Base-by-base conservation (phyloP, 1,284 basidiomycete species). In the Anthracocystis walkeri region DNA sequence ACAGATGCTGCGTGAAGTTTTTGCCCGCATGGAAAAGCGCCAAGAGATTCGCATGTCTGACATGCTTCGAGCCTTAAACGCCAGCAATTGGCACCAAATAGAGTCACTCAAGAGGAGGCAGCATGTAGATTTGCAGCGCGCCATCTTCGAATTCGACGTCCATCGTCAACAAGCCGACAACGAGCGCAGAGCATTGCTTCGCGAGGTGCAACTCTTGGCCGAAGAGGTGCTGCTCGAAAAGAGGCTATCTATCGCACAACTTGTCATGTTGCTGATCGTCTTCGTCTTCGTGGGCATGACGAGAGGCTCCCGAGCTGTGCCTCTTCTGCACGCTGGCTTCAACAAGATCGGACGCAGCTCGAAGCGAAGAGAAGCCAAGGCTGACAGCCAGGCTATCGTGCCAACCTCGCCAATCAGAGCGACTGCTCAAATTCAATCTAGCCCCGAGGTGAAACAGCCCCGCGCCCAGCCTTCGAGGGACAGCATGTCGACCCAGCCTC, bases 201-300 rank as follows among this genome's bases (percentile, higher is more conserved):
- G 88, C 2, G 88, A 90, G 50, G 89, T 95, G 3, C 90, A 91
- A 62, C 87, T 89, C 72, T 88, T 95, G 10, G 88, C 91, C 0
- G 90, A 91, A 55, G 93, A 95, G 88, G 90, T 95, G 42, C 87
- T 90, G 0, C 87, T 94, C 41, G 93, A 95, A 85, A 93, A 94
- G 81, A 89, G 92, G 2, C 88, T 95, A 0, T 90, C 93, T 3
- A 90, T 95, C 40, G 92, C 91, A 0, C 93, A 95, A 80, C 87
- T 95, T 0, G 90, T 91, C 79, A 88, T 94, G 8, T 87, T 95
- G 2, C 87, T 94, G 2, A 89, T 90, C 0, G 90, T 95, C 2
- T 88, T 95, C 27, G 87, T 94, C 11, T 94, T 95, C 84, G 91
- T 95, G 85, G 90, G 90, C 7, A 87, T 95, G 56, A 95, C 94